Conservation (phyloP, 129 eudicot species). For the Helianthus annuus region HanXRQr2.0-SUNRISE NC_035435.2:101629204-101629703, state of each 20-base stretch:
- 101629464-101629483: slow-evolving; percentile 66
- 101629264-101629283: too few species aligned
- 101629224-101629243: too few species aligned
- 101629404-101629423: slow-evolving; percentile 81
- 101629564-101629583: background rate
- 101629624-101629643: slow-evolving; percentile 3
- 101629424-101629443: slow-evolving; percentile 82
- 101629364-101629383: slow-evolving; percentile 28
- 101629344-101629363: too few species aligned
- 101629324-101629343: too few species aligned
- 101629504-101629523: too few species aligned
- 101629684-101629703: background rate
- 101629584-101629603: too few species aligned
- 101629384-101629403: slow-evolving; percentile 94
- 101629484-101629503: background rate
- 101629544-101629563: too few species aligned
- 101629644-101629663: background rate
- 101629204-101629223: too few species aligned
- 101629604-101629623: background rate
- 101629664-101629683: background rate
- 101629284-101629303: too few species aligned
- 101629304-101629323: too few species aligned
- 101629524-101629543: too few species aligned
- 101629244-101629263: too few species aligned
- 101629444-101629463: slow-evolving; percentile 95